Conservation (phyloP, 257 asterid species). For the Agastache rugosa region DNA sequence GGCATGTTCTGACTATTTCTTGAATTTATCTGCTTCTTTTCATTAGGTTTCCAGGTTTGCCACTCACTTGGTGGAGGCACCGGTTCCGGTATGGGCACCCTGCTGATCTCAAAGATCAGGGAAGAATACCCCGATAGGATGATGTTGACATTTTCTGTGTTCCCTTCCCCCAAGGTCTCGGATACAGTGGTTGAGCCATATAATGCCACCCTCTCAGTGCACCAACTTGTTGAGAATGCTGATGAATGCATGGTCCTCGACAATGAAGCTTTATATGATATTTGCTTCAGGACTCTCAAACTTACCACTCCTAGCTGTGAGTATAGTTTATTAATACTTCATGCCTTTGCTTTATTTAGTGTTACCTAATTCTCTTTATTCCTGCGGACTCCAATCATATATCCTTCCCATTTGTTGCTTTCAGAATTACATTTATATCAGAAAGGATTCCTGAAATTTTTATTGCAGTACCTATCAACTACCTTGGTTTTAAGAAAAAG, state of each 20-base stretch:
- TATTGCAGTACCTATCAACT: not conserved
- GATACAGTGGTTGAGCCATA: constrained; percentile 85
- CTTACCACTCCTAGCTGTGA: constrained; percentile 86
- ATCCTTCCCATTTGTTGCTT: not conserved
- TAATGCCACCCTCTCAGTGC: constrained; percentile 80
- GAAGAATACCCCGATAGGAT: constrained; percentile 84
- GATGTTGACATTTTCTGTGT: constrained; percentile 82
- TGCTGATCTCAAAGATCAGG: constrained; percentile 74
- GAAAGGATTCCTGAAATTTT: not conserved
- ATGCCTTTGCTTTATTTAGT: not conserved
- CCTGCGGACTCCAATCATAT: not conserved
- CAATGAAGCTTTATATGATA: constrained; percentile 73
- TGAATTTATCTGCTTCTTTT: not conserved
- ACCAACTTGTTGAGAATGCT: constrained; percentile 82
- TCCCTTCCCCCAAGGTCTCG: constrained; percentile 80
- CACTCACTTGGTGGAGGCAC: constrained; percentile 88
- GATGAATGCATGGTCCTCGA: constrained; percentile 86
- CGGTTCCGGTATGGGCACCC: constrained; percentile 83
- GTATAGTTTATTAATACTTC: constrained; percentile 31
- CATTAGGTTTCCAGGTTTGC: constrained; percentile 74
- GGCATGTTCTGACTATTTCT: not conserved
- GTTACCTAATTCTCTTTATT: not conserved
- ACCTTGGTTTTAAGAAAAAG: not conserved
- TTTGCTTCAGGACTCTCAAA: constrained; percentile 74
- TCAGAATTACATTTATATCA: not conserved